phyloP scores from a whole-genome alignment of 2,329 filamentous ascomycete species.

The Paracoccidioides brasiliensis region DNA sequence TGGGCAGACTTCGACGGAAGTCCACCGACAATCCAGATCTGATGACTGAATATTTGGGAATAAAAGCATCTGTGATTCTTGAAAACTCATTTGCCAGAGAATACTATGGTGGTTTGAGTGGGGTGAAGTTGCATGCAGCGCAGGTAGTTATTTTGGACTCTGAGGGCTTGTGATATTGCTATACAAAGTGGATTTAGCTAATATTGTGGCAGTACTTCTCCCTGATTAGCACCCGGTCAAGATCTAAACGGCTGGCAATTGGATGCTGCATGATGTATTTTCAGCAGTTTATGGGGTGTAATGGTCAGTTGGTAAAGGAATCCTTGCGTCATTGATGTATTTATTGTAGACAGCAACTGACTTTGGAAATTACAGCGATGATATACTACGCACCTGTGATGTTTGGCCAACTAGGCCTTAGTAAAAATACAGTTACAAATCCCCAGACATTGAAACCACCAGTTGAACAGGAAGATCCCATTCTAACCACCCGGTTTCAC shows the following conservation, averaged over 20 bases:
- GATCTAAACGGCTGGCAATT: constrained; percentile 26
- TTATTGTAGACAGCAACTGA: neutral
- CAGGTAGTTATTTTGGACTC: constrained; percentile 17
- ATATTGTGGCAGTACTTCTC: constrained; percentile 18
- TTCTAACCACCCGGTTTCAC: neutral
- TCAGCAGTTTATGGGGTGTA: constrained; percentile 37
- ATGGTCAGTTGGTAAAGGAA: constrained; percentile 19
- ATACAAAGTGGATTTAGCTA: neutral
- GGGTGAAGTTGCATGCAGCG: constrained; percentile 20
- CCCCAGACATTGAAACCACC: too few species aligned
- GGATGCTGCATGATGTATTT: constrained; percentile 30
- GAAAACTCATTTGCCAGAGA: constrained; percentile 23
- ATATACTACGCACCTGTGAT: constrained; percentile 39
- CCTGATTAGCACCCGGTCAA: constrained; percentile 23
- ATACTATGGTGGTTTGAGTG: constrained; percentile 18
- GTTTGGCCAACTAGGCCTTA: constrained; percentile 33
- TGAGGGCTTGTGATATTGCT: neutral
- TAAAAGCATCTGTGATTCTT: constrained; percentile 33
- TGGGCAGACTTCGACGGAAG: constrained; percentile 38
- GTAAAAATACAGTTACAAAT: neutral
- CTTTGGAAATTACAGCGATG: constrained; percentile 20
- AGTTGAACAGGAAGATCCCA: neutral
- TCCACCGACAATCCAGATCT: constrained; percentile 34
- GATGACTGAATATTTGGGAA: constrained; percentile 38
- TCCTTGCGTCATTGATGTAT: too few species aligned